phyloP scores from a whole-genome alignment of 768 basidiomycete species.

The Austroboletus eburneus region DNA sequence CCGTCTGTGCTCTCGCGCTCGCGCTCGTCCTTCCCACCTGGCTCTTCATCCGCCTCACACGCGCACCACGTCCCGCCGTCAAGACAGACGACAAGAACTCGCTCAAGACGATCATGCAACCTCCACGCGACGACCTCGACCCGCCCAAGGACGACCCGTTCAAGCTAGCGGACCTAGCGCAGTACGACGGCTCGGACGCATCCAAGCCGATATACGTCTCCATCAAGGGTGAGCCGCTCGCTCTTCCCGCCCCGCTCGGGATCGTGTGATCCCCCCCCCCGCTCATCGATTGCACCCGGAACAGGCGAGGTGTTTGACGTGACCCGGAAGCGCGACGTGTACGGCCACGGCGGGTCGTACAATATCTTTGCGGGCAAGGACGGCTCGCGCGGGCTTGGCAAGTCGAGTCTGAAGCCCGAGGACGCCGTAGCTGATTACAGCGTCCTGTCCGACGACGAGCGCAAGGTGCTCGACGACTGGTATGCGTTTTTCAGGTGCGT shows the following conservation, averaged over 20 bases:
- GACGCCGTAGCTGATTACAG: slow-evolving; percentile 90
- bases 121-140: slow-evolving; percentile 53
- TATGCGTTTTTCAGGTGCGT: slow-evolving; percentile 78
- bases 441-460: slow-evolving; percentile 62
- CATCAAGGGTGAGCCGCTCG: slow-evolving; percentile 74
- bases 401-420: slow-evolving; percentile 81
- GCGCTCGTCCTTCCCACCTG: slow-evolving; percentile 29
- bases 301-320: slow-evolving; percentile 92
- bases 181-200: slow-evolving; percentile 65
- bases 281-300: too few species aligned
- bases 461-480: slow-evolving; percentile 87
- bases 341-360: slow-evolving; percentile 78
- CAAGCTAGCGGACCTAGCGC: slow-evolving; percentile 61
- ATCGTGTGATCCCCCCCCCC: too few species aligned
- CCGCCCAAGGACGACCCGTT: slow-evolving; percentile 79
- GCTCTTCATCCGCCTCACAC: slow-evolving; percentile 21
- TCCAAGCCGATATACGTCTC: slow-evolving; percentile 81
- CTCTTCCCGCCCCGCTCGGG: too few species aligned
- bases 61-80: slow-evolving; percentile 8
- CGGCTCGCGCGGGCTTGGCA: slow-evolving; percentile 82
- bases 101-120: slow-evolving; percentile 68
- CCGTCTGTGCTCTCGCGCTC: slow-evolving; percentile 31
- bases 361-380: slow-evolving; percentile 92
- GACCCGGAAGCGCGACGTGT: slow-evolving; percentile 77
- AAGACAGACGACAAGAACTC: slow-evolving; percentile 26